Conservation (phyloP, 805 yeast species). For the Candida boleticola region DNA sequence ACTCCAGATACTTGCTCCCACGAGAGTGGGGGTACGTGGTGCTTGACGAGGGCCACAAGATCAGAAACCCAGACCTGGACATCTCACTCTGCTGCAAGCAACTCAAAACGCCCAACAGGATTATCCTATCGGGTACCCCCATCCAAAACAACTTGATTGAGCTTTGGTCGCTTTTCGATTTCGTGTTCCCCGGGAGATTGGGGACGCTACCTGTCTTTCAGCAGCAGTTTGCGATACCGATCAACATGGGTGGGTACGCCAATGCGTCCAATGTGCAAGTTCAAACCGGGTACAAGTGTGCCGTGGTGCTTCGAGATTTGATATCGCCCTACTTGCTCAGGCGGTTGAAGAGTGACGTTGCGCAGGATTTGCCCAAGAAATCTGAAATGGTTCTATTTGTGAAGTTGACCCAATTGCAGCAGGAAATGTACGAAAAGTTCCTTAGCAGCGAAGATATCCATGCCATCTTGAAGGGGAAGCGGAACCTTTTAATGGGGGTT, state of each 20-base stretch:
- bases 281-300: slow-evolving; percentile 94
- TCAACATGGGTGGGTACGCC: slow-evolving; percentile 96
- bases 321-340: slow-evolving; percentile 87
- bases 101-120: slow-evolving; percentile 76
- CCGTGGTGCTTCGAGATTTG: slow-evolving; percentile 81
- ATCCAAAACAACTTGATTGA: slow-evolving; percentile 91
- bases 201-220: slow-evolving; percentile 96
- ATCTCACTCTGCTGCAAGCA: slow-evolving; percentile 85
- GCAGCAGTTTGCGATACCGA: slow-evolving; percentile 87
- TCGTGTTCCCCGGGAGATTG: slow-evolving; percentile 88
- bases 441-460: slow-evolving; percentile 71
- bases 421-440: slow-evolving; percentile 69
- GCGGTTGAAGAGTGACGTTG: slow-evolving; percentile 90
- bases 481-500: slow-evolving; percentile 85
- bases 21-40: slow-evolving; percentile 87
- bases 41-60: slow-evolving; percentile 95
- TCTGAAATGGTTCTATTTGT: slow-evolving; percentile 94
- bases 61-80: slow-evolving; percentile 89
- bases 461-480: slow-evolving; percentile 68
- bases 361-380: slow-evolving; percentile 89
- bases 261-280: slow-evolving; percentile 95
- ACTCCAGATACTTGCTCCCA: slow-evolving; percentile 60
- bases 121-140: slow-evolving; percentile 93
- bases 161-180: slow-evolving; percentile 93
- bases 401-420: slow-evolving; percentile 73